A percentile compares a stretch with the other conserved stretches of the same genome.
These are phyloP conservation scores for Lepiota subincarnata DNA, from an alignment of 768 basidiomycete genomes.

Conservation along the genomic window DNA sequence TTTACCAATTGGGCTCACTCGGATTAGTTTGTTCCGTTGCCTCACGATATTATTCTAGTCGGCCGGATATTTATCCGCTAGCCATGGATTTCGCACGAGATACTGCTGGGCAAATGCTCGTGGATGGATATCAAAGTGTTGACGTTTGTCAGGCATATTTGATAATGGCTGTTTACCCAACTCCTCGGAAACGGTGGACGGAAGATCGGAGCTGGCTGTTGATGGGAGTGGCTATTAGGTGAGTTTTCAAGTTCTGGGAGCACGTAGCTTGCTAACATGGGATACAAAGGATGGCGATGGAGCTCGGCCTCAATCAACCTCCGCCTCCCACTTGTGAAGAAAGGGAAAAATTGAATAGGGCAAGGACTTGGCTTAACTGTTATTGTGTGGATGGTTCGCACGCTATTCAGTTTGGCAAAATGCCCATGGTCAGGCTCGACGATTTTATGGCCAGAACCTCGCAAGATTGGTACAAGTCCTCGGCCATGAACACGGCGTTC, in stretches of 20 bases:
- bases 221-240: conserved; percentile 69
- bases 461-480: conserved; percentile 44
- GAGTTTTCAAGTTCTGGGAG: conserved; percentile 12
- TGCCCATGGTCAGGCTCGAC: conserved; percentile 60
- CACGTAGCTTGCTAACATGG: not conserved
- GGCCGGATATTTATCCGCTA: conserved; percentile 51
- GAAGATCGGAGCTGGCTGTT: conserved; percentile 73
- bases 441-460: conserved; percentile 54
- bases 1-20: conserved; percentile 2
- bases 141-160: conserved; percentile 79
- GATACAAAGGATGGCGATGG: conserved; percentile 58
- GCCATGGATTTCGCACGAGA: conserved; percentile 63
- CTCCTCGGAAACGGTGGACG: conserved; percentile 59
- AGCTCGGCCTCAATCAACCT: conserved; percentile 62
- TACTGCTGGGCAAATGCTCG: conserved; percentile 53
- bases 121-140: conserved; percentile 61
- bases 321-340: conserved; percentile 46
- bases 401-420: conserved; percentile 73
- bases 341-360: conserved; percentile 65
- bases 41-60: conserved; percentile 55
- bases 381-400: conserved; percentile 73
- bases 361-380: conserved; percentile 72
- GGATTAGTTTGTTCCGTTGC: conserved; percentile 63
- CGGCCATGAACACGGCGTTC: conserved; percentile 33
- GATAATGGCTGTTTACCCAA: conserved; percentile 58